Evolutionary conservation across 768 basidiomycete species (phyloP).

Genomic region (Termitomyces sp.): DNA sequence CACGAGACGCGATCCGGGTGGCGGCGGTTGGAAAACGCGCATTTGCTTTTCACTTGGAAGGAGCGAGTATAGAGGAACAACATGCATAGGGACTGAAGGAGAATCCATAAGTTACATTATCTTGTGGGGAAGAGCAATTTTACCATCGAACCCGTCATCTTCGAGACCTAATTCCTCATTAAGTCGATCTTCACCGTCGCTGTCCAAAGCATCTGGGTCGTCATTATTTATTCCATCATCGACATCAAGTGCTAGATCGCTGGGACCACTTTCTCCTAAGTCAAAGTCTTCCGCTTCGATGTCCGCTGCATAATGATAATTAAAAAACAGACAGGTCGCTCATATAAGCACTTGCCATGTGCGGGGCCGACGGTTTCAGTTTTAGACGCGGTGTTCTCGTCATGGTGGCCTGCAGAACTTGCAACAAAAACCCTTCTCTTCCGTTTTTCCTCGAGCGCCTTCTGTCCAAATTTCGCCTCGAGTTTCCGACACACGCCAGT

Average conservation of each 20-base stretch:
- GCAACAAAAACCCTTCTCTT: slow-evolving; percentile 24
- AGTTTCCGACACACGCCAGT: slow-evolving; percentile 75
- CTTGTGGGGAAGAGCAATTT: slow-evolving; percentile 13
- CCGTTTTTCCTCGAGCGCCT: slow-evolving; percentile 52
- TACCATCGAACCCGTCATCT: slow-evolving; percentile 64
- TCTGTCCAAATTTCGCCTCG: slow-evolving; percentile 69
- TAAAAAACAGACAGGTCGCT: slow-evolving; percentile 1
- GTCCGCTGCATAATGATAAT: slow-evolving; percentile 39
- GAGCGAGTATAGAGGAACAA: slow-evolving; percentile 91
- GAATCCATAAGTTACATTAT: background rate
- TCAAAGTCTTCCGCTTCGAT: slow-evolving; percentile 82
- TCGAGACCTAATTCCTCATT: slow-evolving; percentile 55
- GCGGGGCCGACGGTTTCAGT: slow-evolving; percentile 30
- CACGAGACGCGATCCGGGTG: slow-evolving; percentile 75
- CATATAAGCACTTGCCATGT: slow-evolving; percentile 35
- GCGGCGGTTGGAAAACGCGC: slow-evolving; percentile 85
- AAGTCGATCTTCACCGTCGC: slow-evolving; percentile 58
- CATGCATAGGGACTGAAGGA: slow-evolving; percentile 79
- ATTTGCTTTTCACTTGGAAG: slow-evolving; percentile 93
- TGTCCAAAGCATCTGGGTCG: slow-evolving; percentile 73
- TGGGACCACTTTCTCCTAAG: slow-evolving; percentile 42
- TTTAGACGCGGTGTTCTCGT: slow-evolving; percentile 16
- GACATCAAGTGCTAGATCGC: slow-evolving; percentile 63
- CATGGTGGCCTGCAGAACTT: slow-evolving; percentile 21
- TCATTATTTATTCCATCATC: slow-evolving; percentile 55